Evolutionary conservation across 2,329 filamentous ascomycete species (phyloP), one percentile per base, ranked within the genome.

Genomic region (Claviceps digitariae): DNA sequence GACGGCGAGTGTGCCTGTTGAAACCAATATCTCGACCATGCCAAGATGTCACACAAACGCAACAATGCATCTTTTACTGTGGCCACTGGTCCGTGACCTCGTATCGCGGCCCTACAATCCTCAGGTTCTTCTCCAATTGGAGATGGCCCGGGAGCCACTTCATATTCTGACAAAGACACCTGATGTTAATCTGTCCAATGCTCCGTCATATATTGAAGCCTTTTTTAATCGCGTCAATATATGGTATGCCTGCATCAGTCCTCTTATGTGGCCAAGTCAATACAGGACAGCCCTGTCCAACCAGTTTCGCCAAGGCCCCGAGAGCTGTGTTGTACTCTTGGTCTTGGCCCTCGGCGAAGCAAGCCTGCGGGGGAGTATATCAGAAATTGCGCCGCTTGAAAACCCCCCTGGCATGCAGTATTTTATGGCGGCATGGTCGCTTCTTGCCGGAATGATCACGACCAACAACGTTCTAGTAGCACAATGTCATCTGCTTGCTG

Each of bases 171-270:
- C 82, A 13, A 82, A 82, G 60, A 79, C 78, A 1, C 78, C 78
- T 1, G n/a, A n/a, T 81, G 77, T 59, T 55, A 85, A 90, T 64
- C 69, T 90, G 45, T 84, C 83, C 46, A 88, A 89, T 63, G 86
- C 83, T 1, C 77, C 82, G 48, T 77, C 82, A 4, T 90, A 90
- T 64, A 84, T 88, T 43, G 82, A 86, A 62, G 83, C 87, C 1
- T 91, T 88, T 66, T 93, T 91, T 62, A 82, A 86, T 54, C 77
- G 84, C 44, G 87, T 90, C 55, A 91, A 91, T 58, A 77, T 90
- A 3, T 91, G 87, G 84, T 91, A 91, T 62, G 87, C 87, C 10
- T 89, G 86, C 60, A 86, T 93, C 36, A 90, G 90, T 63, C 87
- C 87, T 1, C 87, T 87, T 65, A 86, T 82, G 1, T 93, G 87